These are phyloP conservation scores for Alternaria conjuncta DNA, from an alignment of 2,329 filamentous ascomycete species.

Conservation along the genomic window DNA sequence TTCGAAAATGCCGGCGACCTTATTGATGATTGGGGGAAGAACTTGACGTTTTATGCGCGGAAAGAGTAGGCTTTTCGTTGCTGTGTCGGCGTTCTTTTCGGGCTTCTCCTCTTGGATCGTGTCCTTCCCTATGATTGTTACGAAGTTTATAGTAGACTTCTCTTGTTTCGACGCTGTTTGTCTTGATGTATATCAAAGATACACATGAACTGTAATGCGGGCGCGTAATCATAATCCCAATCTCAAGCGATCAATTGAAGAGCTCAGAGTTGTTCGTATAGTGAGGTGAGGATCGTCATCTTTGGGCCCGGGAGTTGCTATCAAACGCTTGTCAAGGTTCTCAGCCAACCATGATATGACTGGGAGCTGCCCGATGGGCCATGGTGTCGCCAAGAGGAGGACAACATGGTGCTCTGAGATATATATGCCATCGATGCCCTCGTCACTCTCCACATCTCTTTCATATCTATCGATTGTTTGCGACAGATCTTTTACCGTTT, in stretches of 20 bases:
- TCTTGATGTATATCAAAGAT: neutral
- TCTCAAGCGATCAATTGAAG: neutral
- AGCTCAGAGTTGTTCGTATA: neutral
- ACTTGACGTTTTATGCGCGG: neutral
- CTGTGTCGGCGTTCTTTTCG: neutral
- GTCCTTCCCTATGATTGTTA: neutral
- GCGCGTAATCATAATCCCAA: neutral
- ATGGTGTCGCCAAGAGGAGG: slow-evolving; percentile 1
- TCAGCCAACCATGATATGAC: neutral
- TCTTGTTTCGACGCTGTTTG: neutral
- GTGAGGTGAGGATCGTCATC: no score
- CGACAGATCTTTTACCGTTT: neutral
- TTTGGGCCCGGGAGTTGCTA: neutral
- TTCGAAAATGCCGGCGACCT: neutral
- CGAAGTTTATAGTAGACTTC: neutral
- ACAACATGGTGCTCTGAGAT: neutral
- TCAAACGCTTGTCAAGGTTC: neutral
- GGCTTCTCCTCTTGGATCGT: neutral
- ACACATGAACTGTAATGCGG: neutral
- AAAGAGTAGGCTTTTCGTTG: neutral
- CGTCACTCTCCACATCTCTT: neutral
- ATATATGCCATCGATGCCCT: neutral
- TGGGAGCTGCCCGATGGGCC: neutral
- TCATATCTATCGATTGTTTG: neutral
- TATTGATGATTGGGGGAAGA: neutral